Percentiles rank a stretch among this genome's conserved stretches.
phyloP scores from a whole-genome alignment of 1,284 basidiomycete genomes.

The Rugosomyces carneus region DNA sequence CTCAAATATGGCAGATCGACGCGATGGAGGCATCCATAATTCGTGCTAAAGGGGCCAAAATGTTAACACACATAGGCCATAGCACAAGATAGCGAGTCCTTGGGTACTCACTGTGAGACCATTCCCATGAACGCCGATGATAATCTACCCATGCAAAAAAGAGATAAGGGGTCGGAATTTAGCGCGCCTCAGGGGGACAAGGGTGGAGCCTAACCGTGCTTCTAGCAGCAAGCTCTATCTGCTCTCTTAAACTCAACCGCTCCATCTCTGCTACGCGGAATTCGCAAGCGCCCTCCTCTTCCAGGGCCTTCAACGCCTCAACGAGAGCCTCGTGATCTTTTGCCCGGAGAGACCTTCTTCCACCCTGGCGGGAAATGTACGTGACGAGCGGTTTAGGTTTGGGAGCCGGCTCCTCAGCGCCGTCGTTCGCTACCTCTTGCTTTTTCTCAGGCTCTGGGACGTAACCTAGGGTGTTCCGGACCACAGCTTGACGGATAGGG shows the following conservation, averaged over 20 bases:
- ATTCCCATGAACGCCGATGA: constrained; percentile 39
- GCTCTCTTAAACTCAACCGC: constrained; percentile 27
- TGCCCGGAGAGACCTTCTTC: constrained; percentile 25
- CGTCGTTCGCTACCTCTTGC: constrained; percentile 7
- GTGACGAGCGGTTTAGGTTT: constrained; percentile 33
- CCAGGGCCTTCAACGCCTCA: constrained; percentile 26
- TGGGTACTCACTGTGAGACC: constrained; percentile 33
- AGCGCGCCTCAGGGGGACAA: constrained; percentile 4
- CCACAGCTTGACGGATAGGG: constrained; percentile 26
- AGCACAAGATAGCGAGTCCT: constrained; percentile 2
- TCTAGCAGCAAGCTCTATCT: constrained; percentile 31
- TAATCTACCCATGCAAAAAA: constrained; percentile 23
- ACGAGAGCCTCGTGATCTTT: constrained; percentile 29
- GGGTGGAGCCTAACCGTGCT: constrained; percentile 27
- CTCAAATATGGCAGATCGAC: constrained; percentile 32
- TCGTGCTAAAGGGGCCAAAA: constrained; percentile 29
- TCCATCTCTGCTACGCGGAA: constrained; percentile 32
- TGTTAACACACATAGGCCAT: constrained; percentile 1
- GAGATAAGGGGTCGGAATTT: constrained; percentile 1
- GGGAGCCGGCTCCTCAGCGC: constrained; percentile 1
- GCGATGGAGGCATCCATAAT: constrained; percentile 34
- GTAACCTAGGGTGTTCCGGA: constrained; percentile 29
- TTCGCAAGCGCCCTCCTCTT: constrained; percentile 30
- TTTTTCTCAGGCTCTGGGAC: constrained; percentile 12
- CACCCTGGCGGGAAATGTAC: constrained; percentile 34